Percentiles rank a stretch among this genome's conserved stretches.
Evolutionary conservation across 2,329 filamentous ascomycete genomes (phyloP).

Genomic region (Lachnellula willkommii): DNA sequence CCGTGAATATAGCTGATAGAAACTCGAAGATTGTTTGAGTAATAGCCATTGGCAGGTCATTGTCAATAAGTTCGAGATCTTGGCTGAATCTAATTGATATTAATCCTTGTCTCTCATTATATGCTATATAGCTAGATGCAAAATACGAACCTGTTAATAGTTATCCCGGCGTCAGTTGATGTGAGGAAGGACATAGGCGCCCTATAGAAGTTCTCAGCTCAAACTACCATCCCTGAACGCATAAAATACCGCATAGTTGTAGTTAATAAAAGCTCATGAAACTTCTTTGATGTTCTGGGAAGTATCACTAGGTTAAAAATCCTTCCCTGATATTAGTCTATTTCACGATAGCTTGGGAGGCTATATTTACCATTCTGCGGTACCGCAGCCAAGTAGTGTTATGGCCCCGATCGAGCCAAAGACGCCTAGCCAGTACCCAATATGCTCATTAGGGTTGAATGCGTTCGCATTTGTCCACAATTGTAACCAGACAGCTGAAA

Average conservation of each 20-base stretch:
- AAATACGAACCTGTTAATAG: conserved; percentile 32
- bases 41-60: conserved; percentile 22
- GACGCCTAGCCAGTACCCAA: not conserved
- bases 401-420: not conserved
- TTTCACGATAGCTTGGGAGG: too few relatives aligned
- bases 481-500: not conserved
- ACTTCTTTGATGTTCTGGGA: not conserved
- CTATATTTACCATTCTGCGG: too few relatives aligned
- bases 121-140: too few relatives aligned
- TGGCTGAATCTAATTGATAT: conserved; percentile 36
- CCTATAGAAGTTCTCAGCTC: not conserved
- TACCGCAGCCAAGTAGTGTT: too few relatives aligned
- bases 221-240: not conserved
- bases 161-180: conserved; percentile 10
- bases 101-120: not conserved
- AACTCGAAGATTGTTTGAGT: conserved; percentile 19
- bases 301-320: too few relatives aligned
- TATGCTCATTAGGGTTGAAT: not conserved
- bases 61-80: conserved; percentile 29
- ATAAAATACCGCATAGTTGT: not conserved
- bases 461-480: not conserved
- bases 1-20: not conserved
- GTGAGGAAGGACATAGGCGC: conserved; percentile 33
- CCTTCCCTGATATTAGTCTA: too few relatives aligned
- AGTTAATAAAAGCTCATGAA: not conserved